These are phyloP conservation scores for Nicotiana rustica DNA, from an alignment of 305 asterid genomes.

Conservation along the genomic window DNA sequence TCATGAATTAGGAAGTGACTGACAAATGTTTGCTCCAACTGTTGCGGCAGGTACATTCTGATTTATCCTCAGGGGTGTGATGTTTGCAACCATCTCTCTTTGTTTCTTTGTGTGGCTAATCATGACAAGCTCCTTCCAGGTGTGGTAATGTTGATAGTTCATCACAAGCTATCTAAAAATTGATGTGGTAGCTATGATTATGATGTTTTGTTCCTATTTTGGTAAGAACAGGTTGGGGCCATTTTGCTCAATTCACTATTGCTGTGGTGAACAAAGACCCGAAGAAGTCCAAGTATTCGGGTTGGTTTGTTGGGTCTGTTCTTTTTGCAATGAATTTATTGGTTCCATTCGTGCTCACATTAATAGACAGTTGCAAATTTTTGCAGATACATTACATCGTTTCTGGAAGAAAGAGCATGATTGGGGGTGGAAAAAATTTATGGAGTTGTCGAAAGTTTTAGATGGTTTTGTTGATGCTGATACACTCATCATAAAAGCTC, in stretches of 20 bases:
- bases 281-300: slow-evolving; percentile 94
- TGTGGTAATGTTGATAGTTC: slow-evolving; percentile 37
- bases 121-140: slow-evolving; percentile 99
- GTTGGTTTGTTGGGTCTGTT: slow-evolving; percentile 45
- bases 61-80: slow-evolving; percentile 99
- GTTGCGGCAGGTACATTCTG: slow-evolving; percentile 80
- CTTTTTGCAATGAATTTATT: slow-evolving; percentile 10
- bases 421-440: slow-evolving; percentile 99
- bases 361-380: slow-evolving; percentile 37
- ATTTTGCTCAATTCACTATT: slow-evolving; percentile 95
- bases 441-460: slow-evolving; percentile 90
- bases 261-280: slow-evolving; percentile 98
- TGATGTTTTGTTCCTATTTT: slow-evolving; percentile 32
- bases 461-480: slow-evolving; percentile 95
- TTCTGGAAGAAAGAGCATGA: slow-evolving; percentile 98
- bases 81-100: slow-evolving; percentile 94
- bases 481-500: slow-evolving; percentile 84
- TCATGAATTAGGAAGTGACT: not conserved
- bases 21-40: slow-evolving; percentile 21
- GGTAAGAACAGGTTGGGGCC: slow-evolving; percentile 84
- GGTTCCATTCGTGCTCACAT: not conserved
- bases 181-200: slow-evolving; percentile 24
- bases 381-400: slow-evolving; percentile 92
- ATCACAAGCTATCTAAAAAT: not conserved
- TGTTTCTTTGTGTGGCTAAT: slow-evolving; percentile 97